Conservation (phyloP, 2,329 filamentous ascomycete genomes). For the Colletotrichum limetticola region DNA sequence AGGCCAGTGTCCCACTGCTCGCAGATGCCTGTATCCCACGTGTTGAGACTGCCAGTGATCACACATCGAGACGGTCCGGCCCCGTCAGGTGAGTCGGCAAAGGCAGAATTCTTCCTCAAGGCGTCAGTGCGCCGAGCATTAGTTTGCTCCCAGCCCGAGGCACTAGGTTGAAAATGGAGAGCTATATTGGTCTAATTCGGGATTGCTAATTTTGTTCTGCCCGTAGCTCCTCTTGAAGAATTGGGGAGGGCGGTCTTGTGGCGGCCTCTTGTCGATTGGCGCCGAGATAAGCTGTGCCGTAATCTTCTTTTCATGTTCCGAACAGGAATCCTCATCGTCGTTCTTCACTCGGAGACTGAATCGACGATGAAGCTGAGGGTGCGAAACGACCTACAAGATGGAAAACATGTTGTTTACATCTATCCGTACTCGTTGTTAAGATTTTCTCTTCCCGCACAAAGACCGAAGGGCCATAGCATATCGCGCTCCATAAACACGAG, state of each 20-base stretch:
- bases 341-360: not conserved
- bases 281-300: not conserved
- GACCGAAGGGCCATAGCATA: not conserved
- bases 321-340: not conserved
- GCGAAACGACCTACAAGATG: not conserved
- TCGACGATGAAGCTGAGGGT: not conserved
- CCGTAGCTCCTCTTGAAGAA: not conserved
- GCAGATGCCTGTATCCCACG: not conserved
- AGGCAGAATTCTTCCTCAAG: too few relatives aligned
- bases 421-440: not conserved
- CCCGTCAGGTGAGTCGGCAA: not conserved
- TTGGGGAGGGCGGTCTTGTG: not conserved
- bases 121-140: not conserved
- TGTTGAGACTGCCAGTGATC: not conserved
- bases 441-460: not conserved
- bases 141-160: not conserved
- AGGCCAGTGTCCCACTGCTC: not conserved
- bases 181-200: not conserved
- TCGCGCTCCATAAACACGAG: not conserved
- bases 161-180: not conserved
- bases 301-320: not conserved
- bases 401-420: not conserved
- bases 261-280: not conserved
- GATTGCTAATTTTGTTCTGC: not conserved
- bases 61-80: not conserved